These are phyloP conservation scores for Iberis pinnata DNA, from an alignment of 345 rosid genomes.

Conservation along the genomic window DNA sequence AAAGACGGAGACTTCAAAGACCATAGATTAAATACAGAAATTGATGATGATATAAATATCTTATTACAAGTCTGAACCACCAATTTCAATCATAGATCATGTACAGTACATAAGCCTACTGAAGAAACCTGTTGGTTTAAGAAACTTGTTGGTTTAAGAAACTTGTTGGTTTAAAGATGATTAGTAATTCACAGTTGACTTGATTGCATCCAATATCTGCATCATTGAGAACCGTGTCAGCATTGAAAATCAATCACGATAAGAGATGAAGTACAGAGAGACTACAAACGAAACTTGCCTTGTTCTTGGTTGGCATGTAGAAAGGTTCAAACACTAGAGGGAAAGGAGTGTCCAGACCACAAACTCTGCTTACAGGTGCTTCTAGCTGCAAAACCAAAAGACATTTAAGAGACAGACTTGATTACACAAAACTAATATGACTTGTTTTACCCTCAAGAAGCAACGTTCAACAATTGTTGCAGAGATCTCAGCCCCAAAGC, in stretches of 20 bases:
- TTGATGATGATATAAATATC: too few species aligned
- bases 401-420: background rate
- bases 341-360: conserved; percentile 88
- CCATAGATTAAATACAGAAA: too few species aligned
- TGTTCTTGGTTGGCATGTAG: conserved; percentile 83
- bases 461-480: conserved; percentile 78
- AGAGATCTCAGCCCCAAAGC: conserved; percentile 93
- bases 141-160: background rate
- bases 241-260: background rate
- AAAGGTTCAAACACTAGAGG: conserved; percentile 92
- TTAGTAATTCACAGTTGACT: conserved; percentile 65
- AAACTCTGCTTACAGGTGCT: conserved; percentile 80
- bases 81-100: too few species aligned
- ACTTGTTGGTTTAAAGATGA: background rate
- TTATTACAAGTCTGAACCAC: too few species aligned
- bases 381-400: conserved; percentile 48
- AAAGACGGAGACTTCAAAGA: too few species aligned
- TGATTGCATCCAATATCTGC: conserved; percentile 84
- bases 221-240: background rate
- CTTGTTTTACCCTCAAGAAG: conserved; percentile 51
- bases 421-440: background rate
- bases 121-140: background rate
- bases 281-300: conserved; percentile 30
- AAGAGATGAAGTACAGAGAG: background rate
- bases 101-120: background rate